phyloP scores from a whole-genome alignment of 192 early-diverging fungal genomes.

The Lobulomyces angularis region DNA sequence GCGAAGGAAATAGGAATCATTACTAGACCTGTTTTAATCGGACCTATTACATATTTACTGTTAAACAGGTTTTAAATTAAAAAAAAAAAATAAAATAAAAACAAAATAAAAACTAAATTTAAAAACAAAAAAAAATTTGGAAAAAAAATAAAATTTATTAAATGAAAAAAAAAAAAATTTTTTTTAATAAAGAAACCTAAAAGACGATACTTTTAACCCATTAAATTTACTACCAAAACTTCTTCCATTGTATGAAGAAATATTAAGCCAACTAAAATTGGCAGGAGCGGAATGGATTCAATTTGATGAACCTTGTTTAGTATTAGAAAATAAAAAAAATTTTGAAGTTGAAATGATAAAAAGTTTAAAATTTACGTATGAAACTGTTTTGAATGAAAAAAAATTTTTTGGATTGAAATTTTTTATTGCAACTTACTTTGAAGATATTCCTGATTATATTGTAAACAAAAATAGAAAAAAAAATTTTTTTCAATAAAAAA shows the following conservation, averaged over 20 bases:
- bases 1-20: constrained; percentile 82
- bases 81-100: no score
- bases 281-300: constrained; percentile 76
- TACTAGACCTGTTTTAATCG: constrained; percentile 85
- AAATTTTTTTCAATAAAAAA: no score
- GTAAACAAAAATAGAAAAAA: no score
- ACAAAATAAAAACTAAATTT: no score
- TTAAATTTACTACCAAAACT: constrained; percentile 63
- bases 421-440: constrained; percentile 93
- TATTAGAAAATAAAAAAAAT: no score
- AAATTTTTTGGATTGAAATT: constrained; percentile 49
- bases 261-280: constrained; percentile 57
- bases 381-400: constrained; percentile 33
- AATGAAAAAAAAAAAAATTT: no score
- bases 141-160: no score
- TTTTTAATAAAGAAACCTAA: constrained; percentile 71
- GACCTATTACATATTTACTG: constrained; percentile 84
- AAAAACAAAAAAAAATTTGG: no score
- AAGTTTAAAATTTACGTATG: constrained; percentile 53
- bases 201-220: constrained; percentile 55
- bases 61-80: no score
- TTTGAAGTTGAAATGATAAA: constrained; percentile 29
- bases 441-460: constrained; percentile 62
- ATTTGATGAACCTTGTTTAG: constrained; percentile 71
- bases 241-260: constrained; percentile 64